Base-by-base conservation (phyloP, 139 green algal genomes). In the Astrephomene gubernaculifera region DNA sequence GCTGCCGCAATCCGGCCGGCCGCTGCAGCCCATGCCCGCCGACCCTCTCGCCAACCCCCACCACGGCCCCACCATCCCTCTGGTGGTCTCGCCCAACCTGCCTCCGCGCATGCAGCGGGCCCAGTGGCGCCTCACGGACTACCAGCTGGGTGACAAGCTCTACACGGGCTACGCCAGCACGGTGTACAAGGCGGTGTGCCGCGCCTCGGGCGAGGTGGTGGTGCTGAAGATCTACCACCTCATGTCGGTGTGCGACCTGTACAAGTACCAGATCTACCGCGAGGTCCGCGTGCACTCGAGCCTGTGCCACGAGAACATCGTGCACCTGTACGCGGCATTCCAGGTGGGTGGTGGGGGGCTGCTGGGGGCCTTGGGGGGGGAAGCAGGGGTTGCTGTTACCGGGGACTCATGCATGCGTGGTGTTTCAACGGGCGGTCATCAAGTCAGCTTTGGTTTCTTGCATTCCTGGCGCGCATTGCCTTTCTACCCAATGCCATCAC, bases 221-320 rank as follows among this genome's bases (percentile, higher is more conserved):
- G 88, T 91, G 86, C 88, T 94, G 44, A 94, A 94, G 74, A 82
- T 85, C 27, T 94, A 94, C 78, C 74, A 82, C 29, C 75, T 94
- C 39, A 74, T 80, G 71, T 75, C 63, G 31, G 81, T 92, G 67
- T 94, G 90, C 61, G 90, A 92, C 65, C 87, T 94, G 45, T 91
- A 94, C 87, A 83, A 89, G 80, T 90, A 94, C 85, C 90, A 94
- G 87, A 94, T 94, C 49, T 94, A 90, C 88, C 76, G 90, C 31
- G 90, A 94, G 84, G 85, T 94, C 21, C 82, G 74, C 14, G 78
- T 94, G 78, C 90, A 94, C 88, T 79, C 52, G 54, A 87, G 29
- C 41, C 85, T 90, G 43, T 69, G 87, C 44, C 90, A 94, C 74
- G 90, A 92, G 52, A 94, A 94, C 88, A 88, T 94, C 85, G 83